Evolutionary conservation across 2,329 filamentous ascomycete species (phyloP).

Genomic region (Trichoderma atroviride): DNA sequence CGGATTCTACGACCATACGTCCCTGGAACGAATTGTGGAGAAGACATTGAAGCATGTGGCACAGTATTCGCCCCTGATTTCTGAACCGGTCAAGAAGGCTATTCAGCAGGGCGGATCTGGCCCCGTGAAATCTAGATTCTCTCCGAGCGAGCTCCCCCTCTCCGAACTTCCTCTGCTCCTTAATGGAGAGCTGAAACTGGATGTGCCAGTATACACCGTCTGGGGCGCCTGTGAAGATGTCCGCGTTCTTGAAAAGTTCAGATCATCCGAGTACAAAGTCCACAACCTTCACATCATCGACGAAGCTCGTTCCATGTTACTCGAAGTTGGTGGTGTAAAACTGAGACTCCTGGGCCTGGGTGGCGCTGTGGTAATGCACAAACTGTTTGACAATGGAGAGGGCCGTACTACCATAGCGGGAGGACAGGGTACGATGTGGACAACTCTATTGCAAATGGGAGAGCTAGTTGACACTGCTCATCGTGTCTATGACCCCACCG

Average conservation of each 20-base stretch:
- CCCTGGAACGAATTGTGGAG: slow-evolving; percentile 94
- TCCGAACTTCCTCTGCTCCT: slow-evolving; percentile 91
- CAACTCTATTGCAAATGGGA: slow-evolving; percentile 95
- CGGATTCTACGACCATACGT: slow-evolving; percentile 97
- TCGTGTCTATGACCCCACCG: slow-evolving; percentile 96
- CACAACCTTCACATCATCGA: slow-evolving; percentile 98
- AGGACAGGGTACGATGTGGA: slow-evolving; percentile 99
- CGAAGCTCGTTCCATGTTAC: slow-evolving; percentile 91
- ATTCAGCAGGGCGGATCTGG: slow-evolving; percentile 68
- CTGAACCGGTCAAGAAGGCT: slow-evolving; percentile 71
- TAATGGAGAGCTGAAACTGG: slow-evolving; percentile 83
- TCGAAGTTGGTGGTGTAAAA: slow-evolving; percentile 95
- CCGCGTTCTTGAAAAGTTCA: slow-evolving; percentile 93
- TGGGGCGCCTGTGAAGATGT: slow-evolving; percentile 99
- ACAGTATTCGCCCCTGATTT: slow-evolving; percentile 93
- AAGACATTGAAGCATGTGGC: slow-evolving; percentile 99
- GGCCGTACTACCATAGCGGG: slow-evolving; percentile 97
- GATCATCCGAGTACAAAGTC: slow-evolving; percentile 97
- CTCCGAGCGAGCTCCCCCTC: slow-evolving; percentile 79
- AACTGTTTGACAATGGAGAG: slow-evolving; percentile 98
- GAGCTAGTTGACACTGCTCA: slow-evolving; percentile 97
- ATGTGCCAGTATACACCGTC: slow-evolving; percentile 96
- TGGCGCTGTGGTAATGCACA: slow-evolving; percentile 98
- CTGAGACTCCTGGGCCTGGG: slow-evolving; percentile 90
- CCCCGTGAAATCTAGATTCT: slow-evolving; percentile 84